Base-by-base conservation (phyloP, 306 rosid genomes). In the Casuarina cunninghamiana region DNA sequence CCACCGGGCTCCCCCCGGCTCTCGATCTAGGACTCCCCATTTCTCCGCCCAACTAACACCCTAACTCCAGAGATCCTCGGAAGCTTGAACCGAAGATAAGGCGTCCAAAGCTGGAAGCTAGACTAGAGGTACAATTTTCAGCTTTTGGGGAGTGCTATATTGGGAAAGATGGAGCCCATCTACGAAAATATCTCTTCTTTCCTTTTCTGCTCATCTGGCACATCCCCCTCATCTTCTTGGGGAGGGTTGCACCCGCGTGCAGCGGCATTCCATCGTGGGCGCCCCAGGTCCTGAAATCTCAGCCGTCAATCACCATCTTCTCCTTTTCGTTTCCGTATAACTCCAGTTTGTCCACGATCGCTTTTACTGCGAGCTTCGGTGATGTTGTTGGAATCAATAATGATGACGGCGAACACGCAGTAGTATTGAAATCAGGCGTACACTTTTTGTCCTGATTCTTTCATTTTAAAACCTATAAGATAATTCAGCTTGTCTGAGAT, bases 11-110 rank as follows among this genome's bases (percentile, higher is more conserved):
- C 41, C 70, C 85, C 2, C 43, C 60, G 17, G 37, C 16, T 51
- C 69, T 54, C 32, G 86, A 77, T 53, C 78, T 83, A 32, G 90
- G 83, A n/a, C 69, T 72, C 53, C 51, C 84, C 91, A 90, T 90
- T 37, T 44, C 13, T 19, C 15, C 6, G 10, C 0, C 48, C 26
- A 13, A 19, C 37, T 32, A 15, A 73, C 78, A 69, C 79, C 79
- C 79, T 74, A 73, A 58, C 65, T n/a, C 3, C 5, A 39, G 5
- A 44, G 19, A 48, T 19, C 17, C 43, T 61, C 15, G 57, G 8
- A 35, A n/a, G 38, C 32, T 26, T 26, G 32, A 26, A 26, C 32
- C 32, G 32, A 26, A 26, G 32, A 26, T 26, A 26, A 26, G 32
- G 32, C 32, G 32, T 35, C 26, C 9, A 35, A 60, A 10, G 44